Percentiles rank a stretch among this genome's conserved stretches.
Evolutionary conservation across 805 yeast genomes (phyloP).

Genomic region (Wickerhamiella qilinensis): DNA sequence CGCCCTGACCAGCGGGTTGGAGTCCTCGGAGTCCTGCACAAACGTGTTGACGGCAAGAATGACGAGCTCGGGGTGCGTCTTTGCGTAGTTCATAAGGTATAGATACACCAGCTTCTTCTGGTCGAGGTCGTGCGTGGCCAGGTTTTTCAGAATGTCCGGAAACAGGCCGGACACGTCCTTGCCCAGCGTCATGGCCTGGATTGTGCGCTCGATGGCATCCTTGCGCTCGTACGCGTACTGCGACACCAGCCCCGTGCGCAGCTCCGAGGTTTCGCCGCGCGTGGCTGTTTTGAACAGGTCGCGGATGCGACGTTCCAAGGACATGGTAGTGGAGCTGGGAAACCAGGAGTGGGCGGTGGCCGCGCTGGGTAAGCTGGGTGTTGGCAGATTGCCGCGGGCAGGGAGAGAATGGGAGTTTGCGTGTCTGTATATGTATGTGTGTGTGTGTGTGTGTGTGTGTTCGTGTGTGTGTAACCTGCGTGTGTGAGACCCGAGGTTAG

Average conservation of each 20-base stretch:
- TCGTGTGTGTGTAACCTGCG: no score
- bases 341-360: neutral
- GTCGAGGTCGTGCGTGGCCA: conserved; percentile 91
- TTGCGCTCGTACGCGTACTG: conserved; percentile 84
- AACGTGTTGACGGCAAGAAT: conserved; percentile 94
- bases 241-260: conserved; percentile 78
- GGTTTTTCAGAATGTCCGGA: conserved; percentile 90
- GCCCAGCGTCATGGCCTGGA: conserved; percentile 96
- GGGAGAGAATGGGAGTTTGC: no score
- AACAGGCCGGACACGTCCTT: conserved; percentile 89
- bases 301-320: conserved; percentile 34
- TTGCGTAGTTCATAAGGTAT: conserved; percentile 94
- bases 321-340: conserved; percentile 2
- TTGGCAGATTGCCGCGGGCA: no score
- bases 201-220: conserved; percentile 92
- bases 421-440: no score
- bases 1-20: conserved; percentile 89
- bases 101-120: conserved; percentile 92
- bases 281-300: conserved; percentile 39
- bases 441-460: no score
- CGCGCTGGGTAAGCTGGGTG: neutral
- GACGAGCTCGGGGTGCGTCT: conserved; percentile 87
- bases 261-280: conserved; percentile 67
- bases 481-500: no score
- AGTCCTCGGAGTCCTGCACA: conserved; percentile 87